Base-by-base conservation (phyloP, 768 basidiomycete species). In the Suillus americanus region DNA sequence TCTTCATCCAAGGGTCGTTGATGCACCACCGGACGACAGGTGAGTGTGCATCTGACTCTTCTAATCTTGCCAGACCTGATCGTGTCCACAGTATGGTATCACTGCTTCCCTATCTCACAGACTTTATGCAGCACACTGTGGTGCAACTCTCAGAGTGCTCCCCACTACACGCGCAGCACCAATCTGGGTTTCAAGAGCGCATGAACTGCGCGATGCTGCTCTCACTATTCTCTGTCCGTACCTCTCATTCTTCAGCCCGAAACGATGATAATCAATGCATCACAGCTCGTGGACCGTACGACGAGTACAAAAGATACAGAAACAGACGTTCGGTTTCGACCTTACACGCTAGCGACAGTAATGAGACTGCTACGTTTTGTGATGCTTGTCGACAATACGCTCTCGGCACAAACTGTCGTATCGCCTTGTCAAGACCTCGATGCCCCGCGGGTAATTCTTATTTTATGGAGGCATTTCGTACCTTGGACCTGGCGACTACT, bases 401-500 rank as follows among this genome's bases (percentile, higher is more conserved):
- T 57, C 5, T 60, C 66, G 10, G 46, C 60, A 51, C 62, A 63
- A 18, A 63, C 59, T 50, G 20, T 60, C 46, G 41, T 65, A 35
- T 54, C 45, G 64, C 74, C 69, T 33, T 68, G 56, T 18, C 51
- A 65, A 33, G 62, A 68, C 23, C 71, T 82, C 7, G 83, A 86
- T 71, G 63, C 69, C 53, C 73, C 88, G 13, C 82, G 83, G 64
- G 73, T 55, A 7, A 79, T 89, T 25, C 71, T 92, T n/a, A 62
- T 89, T n/a, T 76, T 76, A 65, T 91, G 87, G 85, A 84, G 86
- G 37, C 67, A 79, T 13, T 75, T 82, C 13, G 72, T 89, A 3
- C 81, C 83, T 1, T 91, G 90, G 90, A 79, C 79, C 62, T 93
- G 91, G 90, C 74, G 71, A 13, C 73, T 81, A 8, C 92, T 89